Evolutionary conservation across 345 rosid species (phyloP), one percentile per base, ranked within the genome.

Genomic region (Jatropha curcas): DNA sequence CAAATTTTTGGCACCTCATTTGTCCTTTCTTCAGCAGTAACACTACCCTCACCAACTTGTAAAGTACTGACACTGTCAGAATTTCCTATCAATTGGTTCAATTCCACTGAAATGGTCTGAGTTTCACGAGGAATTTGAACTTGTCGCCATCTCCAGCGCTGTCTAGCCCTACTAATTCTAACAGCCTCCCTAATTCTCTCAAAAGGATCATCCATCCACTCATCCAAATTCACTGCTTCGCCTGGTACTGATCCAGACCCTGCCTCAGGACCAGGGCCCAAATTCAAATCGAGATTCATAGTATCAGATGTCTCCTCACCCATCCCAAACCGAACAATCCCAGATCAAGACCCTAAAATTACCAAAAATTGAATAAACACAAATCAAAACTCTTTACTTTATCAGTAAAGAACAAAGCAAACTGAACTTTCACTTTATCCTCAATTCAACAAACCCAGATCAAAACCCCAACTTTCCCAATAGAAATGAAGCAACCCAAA

Each of bases 271-370:
- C 73, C 89, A 65, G 97, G 98, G 46, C 95, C 95, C 67, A 94
- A 86, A 76, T 94, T 94, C 91, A 94, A 87, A 82, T 94, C 98
- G 46, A 94, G 98, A 78, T 94, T 92, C 97, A 94, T 92, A 33
- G 93, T 82, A 67, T 90, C 94, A 37, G 90, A 82, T 70, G 86
- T 80, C 81, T 86, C 94, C 60, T 90, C 97, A 48, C 81, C 91
- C 97, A 92, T 90, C 70, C 69, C 72, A 77, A 76, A 70, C 34
- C 56, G 50, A 56, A 68, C 60, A 70, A 75, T 52, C 68, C 64
- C 60, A 43, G 71, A 53, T 34, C 70, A 57, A 75, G 43, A 65
- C 33, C 77, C 81, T 75, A 71, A 22, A 45, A 65, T 57, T 48
- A 48, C n/a, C 25, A 39, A 19, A 51, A 41, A 56, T 72, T 64